Conservation (phyloP, 2,329 filamentous ascomycete species). For the Xylaria sp. region DNA sequence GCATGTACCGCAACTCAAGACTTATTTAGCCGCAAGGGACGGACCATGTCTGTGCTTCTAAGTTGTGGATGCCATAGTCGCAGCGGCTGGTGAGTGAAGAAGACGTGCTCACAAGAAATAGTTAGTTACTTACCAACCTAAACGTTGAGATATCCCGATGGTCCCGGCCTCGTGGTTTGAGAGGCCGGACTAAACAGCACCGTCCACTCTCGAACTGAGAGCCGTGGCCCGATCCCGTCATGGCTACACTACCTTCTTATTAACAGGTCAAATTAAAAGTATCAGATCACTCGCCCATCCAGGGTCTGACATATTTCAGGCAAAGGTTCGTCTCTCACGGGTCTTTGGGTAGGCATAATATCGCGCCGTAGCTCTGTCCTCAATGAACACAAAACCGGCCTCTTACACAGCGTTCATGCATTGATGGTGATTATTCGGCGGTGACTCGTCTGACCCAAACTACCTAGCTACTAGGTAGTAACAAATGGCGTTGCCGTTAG, state of each 20-base stretch:
- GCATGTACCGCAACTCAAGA: neutral
- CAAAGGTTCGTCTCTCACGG: neutral
- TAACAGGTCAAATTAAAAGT: too few species aligned
- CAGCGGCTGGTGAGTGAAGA: neutral
- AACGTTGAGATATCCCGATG: neutral
- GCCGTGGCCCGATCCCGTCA: slow-evolving; percentile 7
- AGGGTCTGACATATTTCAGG: neutral
- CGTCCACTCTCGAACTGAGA: neutral
- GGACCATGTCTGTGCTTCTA: slow-evolving; percentile 1
- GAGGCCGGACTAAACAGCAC: neutral
- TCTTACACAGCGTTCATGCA: too few species aligned
- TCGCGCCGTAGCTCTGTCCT: too few species aligned
- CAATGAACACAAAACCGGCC: neutral
- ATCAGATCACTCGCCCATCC: neutral
- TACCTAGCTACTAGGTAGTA: too few species aligned
- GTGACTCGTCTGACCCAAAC: neutral
- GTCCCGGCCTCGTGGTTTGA: neutral
- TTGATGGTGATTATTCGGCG: neutral
- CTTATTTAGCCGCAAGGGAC: neutral
- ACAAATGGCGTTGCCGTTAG: slow-evolving; percentile 21
- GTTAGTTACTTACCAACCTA: too few species aligned
- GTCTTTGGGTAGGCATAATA: neutral
- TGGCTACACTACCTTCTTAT: too few species aligned
- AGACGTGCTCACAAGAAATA: neutral
- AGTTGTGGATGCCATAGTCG: neutral